Evolutionary conservation across 306 rosid species (phyloP).

Genomic region (Malus orientalis): DNA sequence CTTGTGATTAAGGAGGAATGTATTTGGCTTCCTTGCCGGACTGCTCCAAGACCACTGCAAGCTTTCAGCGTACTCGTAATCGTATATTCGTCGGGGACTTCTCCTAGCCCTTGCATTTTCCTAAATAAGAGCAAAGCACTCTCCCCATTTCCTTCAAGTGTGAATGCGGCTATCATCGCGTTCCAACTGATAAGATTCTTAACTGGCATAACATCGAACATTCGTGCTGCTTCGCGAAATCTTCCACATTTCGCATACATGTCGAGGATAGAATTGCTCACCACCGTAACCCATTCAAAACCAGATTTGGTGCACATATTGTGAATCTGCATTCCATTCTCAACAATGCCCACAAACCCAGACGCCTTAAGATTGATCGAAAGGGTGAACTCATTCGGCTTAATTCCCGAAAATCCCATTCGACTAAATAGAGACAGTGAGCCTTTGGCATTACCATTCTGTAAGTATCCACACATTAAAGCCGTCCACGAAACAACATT

Average conservation of each 20-base stretch:
- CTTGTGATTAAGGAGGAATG: constrained; percentile 45
- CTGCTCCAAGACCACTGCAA: constrained; percentile 41
- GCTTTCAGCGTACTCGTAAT: constrained; percentile 50
- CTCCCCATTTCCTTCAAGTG: constrained; percentile 27
- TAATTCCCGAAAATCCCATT: constrained; percentile 28
- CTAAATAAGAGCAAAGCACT: constrained; percentile 39
- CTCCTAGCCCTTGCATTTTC: constrained; percentile 39
- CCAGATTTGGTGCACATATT: constrained; percentile 45
- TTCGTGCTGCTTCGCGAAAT: constrained; percentile 31
- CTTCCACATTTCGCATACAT: constrained; percentile 55
- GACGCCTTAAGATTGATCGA: constrained; percentile 50
- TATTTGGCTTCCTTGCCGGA: constrained; percentile 41
- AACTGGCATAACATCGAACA: constrained; percentile 36
- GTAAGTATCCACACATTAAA: constrained; percentile 41
- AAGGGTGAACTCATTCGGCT: constrained; percentile 49
- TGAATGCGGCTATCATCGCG: constrained; percentile 51
- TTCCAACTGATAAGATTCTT: constrained; percentile 58
- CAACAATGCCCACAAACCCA: constrained; percentile 32
- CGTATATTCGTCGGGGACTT: constrained; percentile 49
- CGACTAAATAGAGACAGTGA: constrained; percentile 31
- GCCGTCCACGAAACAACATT: constrained; percentile 40
- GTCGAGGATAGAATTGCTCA: constrained; percentile 53
- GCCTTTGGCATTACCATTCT: constrained; percentile 33
- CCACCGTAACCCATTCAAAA: constrained; percentile 34
- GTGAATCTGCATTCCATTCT: constrained; percentile 59